Base-by-base conservation (phyloP, 345 rosid species). In the Draba incana region DNA sequence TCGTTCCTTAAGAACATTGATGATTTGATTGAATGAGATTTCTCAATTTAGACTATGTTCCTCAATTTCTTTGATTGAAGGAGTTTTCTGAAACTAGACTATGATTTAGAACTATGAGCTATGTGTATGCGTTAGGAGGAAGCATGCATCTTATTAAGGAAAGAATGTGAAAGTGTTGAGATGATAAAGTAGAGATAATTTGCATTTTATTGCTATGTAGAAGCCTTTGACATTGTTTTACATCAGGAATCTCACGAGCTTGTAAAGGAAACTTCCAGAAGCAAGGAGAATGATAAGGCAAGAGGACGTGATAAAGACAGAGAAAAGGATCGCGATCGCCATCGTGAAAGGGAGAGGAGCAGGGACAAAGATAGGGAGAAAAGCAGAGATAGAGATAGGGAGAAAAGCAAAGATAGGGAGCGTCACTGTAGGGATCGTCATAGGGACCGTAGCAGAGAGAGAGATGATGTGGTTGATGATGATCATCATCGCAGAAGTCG, bases 401-500 rank as follows among this genome's bases (percentile, higher is more conserved):
- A 71, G 58, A 67, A 53, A 30, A 79, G 75, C 3, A 77, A 75
- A 44, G 84, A 75, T 20, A 60, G 74, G 0, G 86, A 83, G 2
- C 86, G 85, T 10, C 82, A 84, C 49, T 80, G 57, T 58, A 78
- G 85, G 63, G 88, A 84, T 68, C 90, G 82, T 52, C 85, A 77
- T 48, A 69, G 84, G 58, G 85, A 85, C 54, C 89, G 79, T 35
- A 82, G 85, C 62, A 78, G 87, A 73, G 96, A 83, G 50, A 83
- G 84, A 78, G 96, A 89, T 54, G 82, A 85, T 68, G 84, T 83
- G 63, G 97, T 70, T 62, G 82, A 82, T 57, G 91, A 87, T 83
- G 86, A 84, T 77, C 65, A 65, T 76, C 63, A 63, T 76, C 79
- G 81, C 54, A 84, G 88, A 48, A 88, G 85, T 61, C 70, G 76